These are phyloP conservation scores for Saccharomyces eubayanus DNA, from an alignment of 805 yeast genomes.

Conservation along the genomic window DNA sequence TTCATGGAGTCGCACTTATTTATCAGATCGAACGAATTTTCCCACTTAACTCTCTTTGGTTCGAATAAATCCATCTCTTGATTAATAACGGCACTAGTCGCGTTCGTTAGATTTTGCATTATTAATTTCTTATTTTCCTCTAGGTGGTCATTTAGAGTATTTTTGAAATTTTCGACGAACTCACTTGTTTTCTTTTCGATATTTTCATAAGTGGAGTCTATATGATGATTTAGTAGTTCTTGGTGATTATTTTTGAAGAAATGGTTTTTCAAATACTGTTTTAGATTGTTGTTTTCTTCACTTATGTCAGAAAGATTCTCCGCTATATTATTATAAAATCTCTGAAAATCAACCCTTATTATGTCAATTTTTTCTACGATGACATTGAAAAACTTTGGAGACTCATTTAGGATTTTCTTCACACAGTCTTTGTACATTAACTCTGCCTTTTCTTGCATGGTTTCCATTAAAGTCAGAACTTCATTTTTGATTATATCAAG, in stretches of 20 bases:
- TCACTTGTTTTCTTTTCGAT: slow-evolving; percentile 19
- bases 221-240: slow-evolving; percentile 19
- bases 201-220: slow-evolving; percentile 18
- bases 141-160: slow-evolving; percentile 18
- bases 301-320: slow-evolving; percentile 26
- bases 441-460: slow-evolving; percentile 14
- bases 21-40: slow-evolving; percentile 24
- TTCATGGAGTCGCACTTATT: slow-evolving; percentile 29
- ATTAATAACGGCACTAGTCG: slow-evolving; percentile 24
- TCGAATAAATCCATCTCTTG: slow-evolving; percentile 24
- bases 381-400: slow-evolving; percentile 16
- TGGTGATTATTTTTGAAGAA: slow-evolving; percentile 26
- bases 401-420: slow-evolving; percentile 16
- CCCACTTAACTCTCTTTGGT: slow-evolving; percentile 27
- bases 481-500: slow-evolving; percentile 16
- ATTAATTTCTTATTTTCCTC: slow-evolving; percentile 19
- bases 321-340: slow-evolving; percentile 11
- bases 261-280: slow-evolving; percentile 23
- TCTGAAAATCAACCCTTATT: slow-evolving; percentile 13
- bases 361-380: slow-evolving; percentile 14
- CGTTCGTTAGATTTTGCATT: slow-evolving; percentile 20
- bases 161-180: slow-evolving; percentile 15
- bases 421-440: slow-evolving; percentile 20
- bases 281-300: slow-evolving; percentile 27
- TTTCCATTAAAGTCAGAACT: slow-evolving; percentile 10